Evolutionary conservation across 2,329 filamentous ascomycete genomes (phyloP).

Genomic region (Cladobotryum protrusum): DNA sequence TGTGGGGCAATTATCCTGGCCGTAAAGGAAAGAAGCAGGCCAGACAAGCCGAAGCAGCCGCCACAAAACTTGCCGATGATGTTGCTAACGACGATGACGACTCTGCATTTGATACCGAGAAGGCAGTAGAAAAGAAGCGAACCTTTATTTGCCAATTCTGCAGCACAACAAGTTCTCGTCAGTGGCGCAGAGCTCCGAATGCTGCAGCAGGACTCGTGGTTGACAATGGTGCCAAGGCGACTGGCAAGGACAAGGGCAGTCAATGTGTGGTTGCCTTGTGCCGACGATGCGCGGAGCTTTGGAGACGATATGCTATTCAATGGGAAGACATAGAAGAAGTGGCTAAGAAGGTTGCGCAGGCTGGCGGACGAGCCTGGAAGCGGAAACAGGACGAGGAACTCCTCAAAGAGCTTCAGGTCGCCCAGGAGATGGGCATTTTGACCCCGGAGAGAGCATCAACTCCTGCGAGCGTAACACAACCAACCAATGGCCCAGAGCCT

Average conservation of each 20-base stretch:
- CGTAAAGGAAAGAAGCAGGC: slow-evolving; percentile 87
- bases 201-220: slow-evolving; percentile 64
- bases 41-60: slow-evolving; percentile 63
- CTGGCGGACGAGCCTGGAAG: slow-evolving; percentile 78
- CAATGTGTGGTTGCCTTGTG: slow-evolving; percentile 79
- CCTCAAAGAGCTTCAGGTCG: slow-evolving; percentile 62
- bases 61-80: slow-evolving; percentile 78
- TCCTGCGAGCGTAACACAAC: slow-evolving; percentile 23
- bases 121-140: slow-evolving; percentile 72
- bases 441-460: slow-evolving; percentile 38
- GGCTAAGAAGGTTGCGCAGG: slow-evolving; percentile 74
- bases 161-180: slow-evolving; percentile 67
- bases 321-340: slow-evolving; percentile 94
- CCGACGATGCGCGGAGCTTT: slow-evolving; percentile 82
- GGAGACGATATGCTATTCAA: slow-evolving; percentile 92
- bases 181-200: slow-evolving; percentile 87
- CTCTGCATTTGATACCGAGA: slow-evolving; percentile 88
- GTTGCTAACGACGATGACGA: slow-evolving; percentile 90
- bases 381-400: slow-evolving; percentile 88
- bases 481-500: slow-evolving; percentile 39
- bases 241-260: slow-evolving; percentile 69
- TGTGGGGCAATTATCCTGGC: slow-evolving; percentile 85
- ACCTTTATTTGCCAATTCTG: slow-evolving; percentile 95
- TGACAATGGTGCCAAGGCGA: slow-evolving; percentile 49
- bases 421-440: slow-evolving; percentile 51